A percentile compares a stretch with the other conserved stretches of the same genome.
phyloP scores from a whole-genome alignment of 805 yeast species.

The Metschnikowia borealis region DNA sequence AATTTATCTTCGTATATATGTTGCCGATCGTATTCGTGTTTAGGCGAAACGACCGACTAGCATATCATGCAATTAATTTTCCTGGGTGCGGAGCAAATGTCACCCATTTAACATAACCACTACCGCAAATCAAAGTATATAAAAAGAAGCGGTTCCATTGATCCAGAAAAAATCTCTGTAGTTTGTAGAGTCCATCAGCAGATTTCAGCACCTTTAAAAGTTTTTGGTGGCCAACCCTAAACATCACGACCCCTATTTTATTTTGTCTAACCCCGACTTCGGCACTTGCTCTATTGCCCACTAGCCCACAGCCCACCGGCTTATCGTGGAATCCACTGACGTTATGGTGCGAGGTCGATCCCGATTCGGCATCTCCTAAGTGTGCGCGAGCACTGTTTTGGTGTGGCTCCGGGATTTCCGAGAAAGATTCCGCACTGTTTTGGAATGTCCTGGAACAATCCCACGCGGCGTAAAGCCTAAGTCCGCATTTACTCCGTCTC shows the following conservation, averaged over 20 bases:
- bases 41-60: not conserved
- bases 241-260: too few species aligned
- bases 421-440: conserved; percentile 1
- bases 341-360: not conserved
- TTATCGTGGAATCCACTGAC: not conserved
- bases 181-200: not conserved
- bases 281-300: not conserved
- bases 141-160: not conserved
- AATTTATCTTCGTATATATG: too few species aligned
- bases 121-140: not conserved
- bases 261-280: not conserved
- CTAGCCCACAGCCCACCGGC: not conserved
- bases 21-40: not conserved
- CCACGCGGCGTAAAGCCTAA: not conserved
- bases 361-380: conserved; percentile 1
- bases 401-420: conserved; percentile 1
- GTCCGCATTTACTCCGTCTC: conserved; percentile 1
- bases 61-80: not conserved
- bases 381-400: not conserved
- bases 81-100: not conserved
- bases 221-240: not conserved
- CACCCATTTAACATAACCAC: not conserved
- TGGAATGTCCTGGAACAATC: conserved; percentile 5
- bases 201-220: not conserved
- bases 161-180: not conserved